Conservation (phyloP, 495 filamentous ascomycete species). For the Melanomma pulvis-pyrius region DNA sequence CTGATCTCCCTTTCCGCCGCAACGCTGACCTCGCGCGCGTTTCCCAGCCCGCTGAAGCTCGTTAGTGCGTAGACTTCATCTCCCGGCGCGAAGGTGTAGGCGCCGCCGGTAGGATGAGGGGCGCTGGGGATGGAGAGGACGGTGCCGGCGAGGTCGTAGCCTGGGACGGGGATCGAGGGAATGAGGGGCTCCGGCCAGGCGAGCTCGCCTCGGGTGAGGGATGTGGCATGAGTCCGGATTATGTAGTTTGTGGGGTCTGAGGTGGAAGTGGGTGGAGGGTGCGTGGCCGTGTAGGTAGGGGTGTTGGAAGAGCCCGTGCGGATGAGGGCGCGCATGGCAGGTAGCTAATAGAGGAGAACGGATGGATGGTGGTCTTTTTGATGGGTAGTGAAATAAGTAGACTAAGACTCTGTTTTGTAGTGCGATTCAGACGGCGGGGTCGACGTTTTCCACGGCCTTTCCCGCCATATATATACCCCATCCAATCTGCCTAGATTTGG, state of each 20-base stretch:
- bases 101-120: slow-evolving; percentile 41
- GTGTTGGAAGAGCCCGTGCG: slow-evolving; percentile 18
- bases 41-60: slow-evolving; percentile 53
- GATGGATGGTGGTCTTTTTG: not conserved
- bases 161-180: slow-evolving; percentile 48
- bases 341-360: no score
- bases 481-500: no score
- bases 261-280: slow-evolving; percentile 5
- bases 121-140: slow-evolving; percentile 53
- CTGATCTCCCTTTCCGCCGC: slow-evolving; percentile 56
- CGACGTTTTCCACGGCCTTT: no score
- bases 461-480: no score
- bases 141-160: slow-evolving; percentile 60
- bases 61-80: slow-evolving; percentile 59
- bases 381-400: no score
- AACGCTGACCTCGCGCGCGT: slow-evolving; percentile 57
- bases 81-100: slow-evolving; percentile 51
- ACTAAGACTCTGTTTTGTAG: no score
- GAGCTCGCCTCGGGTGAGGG: slow-evolving; percentile 62
- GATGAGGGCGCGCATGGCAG: slow-evolving; percentile 24
- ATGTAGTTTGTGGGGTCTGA: slow-evolving; percentile 53
- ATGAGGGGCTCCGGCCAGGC: slow-evolving; percentile 39
- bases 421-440: no score
- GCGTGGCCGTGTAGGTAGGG: slow-evolving; percentile 5
- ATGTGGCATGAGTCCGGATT: slow-evolving; percentile 60